These are phyloP conservation scores for Cytospora chrysosperma DNA, from an alignment of 2,329 filamentous ascomycete genomes.

Conservation along the genomic window DNA sequence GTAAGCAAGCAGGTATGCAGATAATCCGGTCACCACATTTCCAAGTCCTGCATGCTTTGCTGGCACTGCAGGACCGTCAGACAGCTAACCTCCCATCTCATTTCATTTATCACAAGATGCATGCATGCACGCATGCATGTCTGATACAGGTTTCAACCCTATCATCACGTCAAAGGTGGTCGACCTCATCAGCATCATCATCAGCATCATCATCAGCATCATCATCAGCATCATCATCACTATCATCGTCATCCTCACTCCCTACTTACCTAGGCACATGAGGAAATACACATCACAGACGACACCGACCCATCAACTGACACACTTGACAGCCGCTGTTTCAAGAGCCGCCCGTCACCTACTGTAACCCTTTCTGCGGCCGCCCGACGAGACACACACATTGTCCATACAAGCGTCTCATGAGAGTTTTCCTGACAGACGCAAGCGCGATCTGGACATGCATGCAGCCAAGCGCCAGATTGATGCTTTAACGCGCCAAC, in stretches of 20 bases:
- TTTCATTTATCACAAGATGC: no score
- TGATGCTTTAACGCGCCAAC: constrained; percentile 8
- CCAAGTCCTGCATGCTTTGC: constrained; percentile 13
- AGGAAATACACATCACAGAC: no score
- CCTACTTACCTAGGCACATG: no score
- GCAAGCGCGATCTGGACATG: constrained; percentile 16
- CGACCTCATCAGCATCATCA: not conserved
- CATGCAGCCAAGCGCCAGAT: constrained; percentile 16
- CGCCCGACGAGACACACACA: constrained; percentile 4
- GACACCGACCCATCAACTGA: not conserved
- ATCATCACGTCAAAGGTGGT: not conserved
- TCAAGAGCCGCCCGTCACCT: constrained; percentile 22
- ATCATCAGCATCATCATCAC: no score
- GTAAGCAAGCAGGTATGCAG: no score
- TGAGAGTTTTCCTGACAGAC: not conserved
- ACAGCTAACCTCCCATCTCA: not conserved
- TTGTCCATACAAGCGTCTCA: not conserved
- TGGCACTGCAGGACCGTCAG: constrained; percentile 21
- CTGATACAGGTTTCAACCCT: not conserved
- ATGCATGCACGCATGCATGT: no score
- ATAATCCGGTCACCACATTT: no score
- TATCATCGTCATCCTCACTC: no score
- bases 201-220: not conserved
- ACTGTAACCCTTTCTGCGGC: constrained; percentile 9
- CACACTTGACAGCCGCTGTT: constrained; percentile 17